Evolutionary conservation across 306 rosid species (phyloP).

Genomic region (Pterocarpus santalinus): DNA sequence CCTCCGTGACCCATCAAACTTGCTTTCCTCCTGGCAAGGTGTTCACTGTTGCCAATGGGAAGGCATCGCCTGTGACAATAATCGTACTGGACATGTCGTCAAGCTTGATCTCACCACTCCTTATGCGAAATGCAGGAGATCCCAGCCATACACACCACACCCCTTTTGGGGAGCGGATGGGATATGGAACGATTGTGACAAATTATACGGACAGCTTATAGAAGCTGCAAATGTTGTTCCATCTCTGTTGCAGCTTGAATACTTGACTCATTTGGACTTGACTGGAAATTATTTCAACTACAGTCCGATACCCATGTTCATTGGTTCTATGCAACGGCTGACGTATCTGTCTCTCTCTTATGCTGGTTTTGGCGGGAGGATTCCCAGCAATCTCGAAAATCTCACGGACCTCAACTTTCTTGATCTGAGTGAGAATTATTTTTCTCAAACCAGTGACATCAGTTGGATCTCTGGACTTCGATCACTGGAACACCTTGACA

Average conservation of each 20-base stretch:
- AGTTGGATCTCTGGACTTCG: too few relatives aligned
- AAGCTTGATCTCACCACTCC: neutral
- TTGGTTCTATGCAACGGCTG: constrained; percentile 14
- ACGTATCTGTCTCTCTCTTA: neutral
- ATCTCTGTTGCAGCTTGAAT: constrained; percentile 20
- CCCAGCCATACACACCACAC: too few relatives aligned
- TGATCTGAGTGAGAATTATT: neutral
- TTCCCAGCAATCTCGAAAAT: constrained; percentile 30
- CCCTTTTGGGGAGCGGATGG: too few relatives aligned
- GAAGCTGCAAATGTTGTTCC: neutral
- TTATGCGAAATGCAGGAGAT: neutral
- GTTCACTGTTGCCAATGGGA: too few relatives aligned
- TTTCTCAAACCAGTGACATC: too few relatives aligned
- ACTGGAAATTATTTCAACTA: neutral
- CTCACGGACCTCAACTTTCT: constrained; percentile 5
- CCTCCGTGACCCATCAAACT: too few relatives aligned
- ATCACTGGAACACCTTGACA: too few relatives aligned
- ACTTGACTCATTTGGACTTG: constrained; percentile 43
- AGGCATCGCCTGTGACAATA: too few relatives aligned
- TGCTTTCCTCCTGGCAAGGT: too few relatives aligned
- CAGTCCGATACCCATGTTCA: neutral
- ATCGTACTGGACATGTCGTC: too few relatives aligned
- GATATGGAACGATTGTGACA: too few relatives aligned
- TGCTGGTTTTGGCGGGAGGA: neutral
- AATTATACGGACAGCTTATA: neutral